Percentiles rank a stretch among this genome's conserved stretches.
Conservation (phyloP, 345 rosid species). For the Rhizophora mangle region DNA sequence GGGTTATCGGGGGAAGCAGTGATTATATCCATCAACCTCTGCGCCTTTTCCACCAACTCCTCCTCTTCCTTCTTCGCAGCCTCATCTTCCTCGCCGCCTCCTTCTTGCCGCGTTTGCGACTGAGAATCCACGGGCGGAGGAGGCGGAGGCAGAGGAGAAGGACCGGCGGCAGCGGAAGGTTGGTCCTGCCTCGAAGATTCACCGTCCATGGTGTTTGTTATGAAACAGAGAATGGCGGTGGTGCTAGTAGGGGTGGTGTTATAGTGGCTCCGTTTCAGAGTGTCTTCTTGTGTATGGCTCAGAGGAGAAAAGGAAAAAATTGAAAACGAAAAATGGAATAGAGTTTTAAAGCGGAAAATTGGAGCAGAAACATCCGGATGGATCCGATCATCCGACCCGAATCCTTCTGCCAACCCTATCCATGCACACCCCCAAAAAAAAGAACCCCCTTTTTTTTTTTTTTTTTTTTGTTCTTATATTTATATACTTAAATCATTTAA, state of each 20-base stretch:
- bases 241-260: too few relatives aligned
- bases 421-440: not conserved
- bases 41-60: conserved; percentile 64
- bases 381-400: conserved; percentile 30
- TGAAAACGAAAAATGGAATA: not conserved
- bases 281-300: not conserved
- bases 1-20: conserved; percentile 75
- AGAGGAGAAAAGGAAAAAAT: too few relatives aligned
- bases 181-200: conserved; percentile 4
- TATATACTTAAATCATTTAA: too few relatives aligned
- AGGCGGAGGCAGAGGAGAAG: not conserved
- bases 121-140: not conserved
- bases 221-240: too few relatives aligned
- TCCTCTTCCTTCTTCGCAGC: conserved; percentile 54
- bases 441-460: too few relatives aligned
- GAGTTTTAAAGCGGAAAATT: not conserved
- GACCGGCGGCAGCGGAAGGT: not conserved
- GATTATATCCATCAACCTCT: conserved; percentile 69
- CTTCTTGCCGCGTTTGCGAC: conserved; percentile 15
- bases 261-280: too few relatives aligned
- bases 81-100: conserved; percentile 37
- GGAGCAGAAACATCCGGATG: conserved; percentile 11
- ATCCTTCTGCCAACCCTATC: conserved; percentile 14
- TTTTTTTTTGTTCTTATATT: too few relatives aligned
- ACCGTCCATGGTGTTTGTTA: not conserved